These are phyloP conservation scores for Aegilops longissima DNA, from an alignment of 176 grass and related monocot species.

Conservation along the genomic window DNA sequence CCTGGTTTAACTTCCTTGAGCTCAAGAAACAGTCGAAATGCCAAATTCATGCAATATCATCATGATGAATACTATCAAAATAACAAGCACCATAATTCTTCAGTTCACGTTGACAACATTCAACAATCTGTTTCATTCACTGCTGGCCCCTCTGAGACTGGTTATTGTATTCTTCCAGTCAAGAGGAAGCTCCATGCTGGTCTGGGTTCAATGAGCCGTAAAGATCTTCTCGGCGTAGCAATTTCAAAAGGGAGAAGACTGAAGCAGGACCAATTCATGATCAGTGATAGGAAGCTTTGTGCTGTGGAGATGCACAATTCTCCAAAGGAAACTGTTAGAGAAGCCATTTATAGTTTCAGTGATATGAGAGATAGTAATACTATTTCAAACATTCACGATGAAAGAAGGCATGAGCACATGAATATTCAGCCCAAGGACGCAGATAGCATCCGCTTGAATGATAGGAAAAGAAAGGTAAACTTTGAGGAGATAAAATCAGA, in stretches of 20 bases:
- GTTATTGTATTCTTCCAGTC: slow-evolving; percentile 23
- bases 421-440: slow-evolving; percentile 33
- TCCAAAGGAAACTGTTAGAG: slow-evolving; percentile 35
- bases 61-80: slow-evolving; percentile 33
- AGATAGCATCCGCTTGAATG: slow-evolving; percentile 53
- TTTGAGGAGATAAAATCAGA: slow-evolving; percentile 54
- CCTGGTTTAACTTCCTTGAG: slow-evolving; percentile 17
- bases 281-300: slow-evolving; percentile 40
- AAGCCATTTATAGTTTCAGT: slow-evolving; percentile 30
- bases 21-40: slow-evolving; percentile 32
- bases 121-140: slow-evolving; percentile 12
- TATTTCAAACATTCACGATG: slow-evolving; percentile 46
- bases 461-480: slow-evolving; percentile 86
- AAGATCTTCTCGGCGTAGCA: slow-evolving; percentile 23
- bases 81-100: slow-evolving; percentile 15
- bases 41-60: slow-evolving; percentile 29
- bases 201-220: slow-evolving; percentile 30
- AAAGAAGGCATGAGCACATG: slow-evolving; percentile 39
- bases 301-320: slow-evolving; percentile 15
- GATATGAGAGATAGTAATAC: slow-evolving; percentile 43
- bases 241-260: slow-evolving; percentile 43
- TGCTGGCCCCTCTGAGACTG: slow-evolving; percentile 31
- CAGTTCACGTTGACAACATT: slow-evolving; percentile 15
- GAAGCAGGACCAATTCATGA: slow-evolving; percentile 30
- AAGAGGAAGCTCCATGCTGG: slow-evolving; percentile 40